Evolutionary conservation across 345 rosid species (phyloP).

Genomic region (Dipteronia sinensis): DNA sequence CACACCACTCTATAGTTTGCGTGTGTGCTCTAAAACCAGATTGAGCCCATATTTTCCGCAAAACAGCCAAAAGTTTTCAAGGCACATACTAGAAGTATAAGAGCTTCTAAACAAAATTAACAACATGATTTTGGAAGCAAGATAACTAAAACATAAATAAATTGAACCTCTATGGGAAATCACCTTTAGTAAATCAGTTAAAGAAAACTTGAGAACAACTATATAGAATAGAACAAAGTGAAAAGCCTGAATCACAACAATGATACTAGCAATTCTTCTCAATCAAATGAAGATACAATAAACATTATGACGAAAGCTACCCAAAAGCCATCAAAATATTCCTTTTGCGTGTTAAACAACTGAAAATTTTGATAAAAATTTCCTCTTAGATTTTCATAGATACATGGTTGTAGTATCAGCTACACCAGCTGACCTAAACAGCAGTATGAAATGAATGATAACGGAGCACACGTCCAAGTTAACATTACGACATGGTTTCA

Average conservation of each 20-base stretch:
- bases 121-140: neutral
- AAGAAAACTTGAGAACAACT: neutral
- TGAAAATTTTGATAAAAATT: neutral
- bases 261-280: too few relatives aligned
- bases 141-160: neutral
- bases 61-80: neutral
- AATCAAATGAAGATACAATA: neutral
- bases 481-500: neutral
- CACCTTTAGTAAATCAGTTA: neutral
- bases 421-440: neutral
- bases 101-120: neutral
- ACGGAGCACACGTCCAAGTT: neutral
- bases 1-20: neutral
- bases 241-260: too few relatives aligned
- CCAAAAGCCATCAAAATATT: neutral
- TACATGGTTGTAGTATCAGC: neutral
- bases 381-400: neutral
- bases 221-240: neutral
- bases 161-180: neutral
- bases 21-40: neutral
- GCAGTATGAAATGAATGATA: neutral
- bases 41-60: conserved; percentile 10
- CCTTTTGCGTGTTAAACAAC: neutral
- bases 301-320: too few relatives aligned
- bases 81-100: neutral